These are phyloP conservation scores for Benincasa hispida DNA, from an alignment of 306 rosid species.

Conservation along the genomic window DNA sequence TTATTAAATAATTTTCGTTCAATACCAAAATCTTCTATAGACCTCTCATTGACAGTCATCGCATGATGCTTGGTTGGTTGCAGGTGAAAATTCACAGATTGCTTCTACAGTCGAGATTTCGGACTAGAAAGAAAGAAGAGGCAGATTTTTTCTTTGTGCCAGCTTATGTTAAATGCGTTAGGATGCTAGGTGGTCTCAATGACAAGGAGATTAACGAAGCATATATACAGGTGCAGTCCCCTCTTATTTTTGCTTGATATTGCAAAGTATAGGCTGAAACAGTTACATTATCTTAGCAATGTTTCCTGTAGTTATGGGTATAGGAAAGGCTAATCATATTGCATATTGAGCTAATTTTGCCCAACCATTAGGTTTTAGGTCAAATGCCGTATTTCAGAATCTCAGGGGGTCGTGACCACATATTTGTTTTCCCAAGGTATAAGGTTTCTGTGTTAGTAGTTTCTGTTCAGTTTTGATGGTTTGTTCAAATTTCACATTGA, in stretches of 20 bases:
- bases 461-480: not conserved
- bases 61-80: not conserved
- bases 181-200: constrained; percentile 83
- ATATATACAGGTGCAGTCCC: constrained; percentile 43
- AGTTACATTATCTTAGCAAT: not conserved
- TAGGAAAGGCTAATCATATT: not conserved
- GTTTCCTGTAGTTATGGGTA: not conserved
- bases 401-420: constrained; percentile 90
- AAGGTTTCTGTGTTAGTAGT: not conserved
- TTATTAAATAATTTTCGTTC: not conserved
- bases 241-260: not conserved
- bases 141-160: constrained; percentile 94
- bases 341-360: not conserved
- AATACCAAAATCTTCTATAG: not conserved
- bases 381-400: constrained; percentile 92
- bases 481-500: not conserved
- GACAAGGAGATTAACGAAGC: constrained; percentile 74
- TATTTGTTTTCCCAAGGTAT: constrained; percentile 93
- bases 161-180: constrained; percentile 65
- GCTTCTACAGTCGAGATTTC: constrained; percentile 41
- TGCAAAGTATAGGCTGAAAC: not conserved
- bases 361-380: constrained; percentile 45
- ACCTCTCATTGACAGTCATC: not conserved
- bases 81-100: constrained; percentile 92
- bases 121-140: constrained; percentile 71